Evolutionary conservation across 2,329 filamentous ascomycete genomes (phyloP).

Genomic region (Fusarium dimerum): DNA sequence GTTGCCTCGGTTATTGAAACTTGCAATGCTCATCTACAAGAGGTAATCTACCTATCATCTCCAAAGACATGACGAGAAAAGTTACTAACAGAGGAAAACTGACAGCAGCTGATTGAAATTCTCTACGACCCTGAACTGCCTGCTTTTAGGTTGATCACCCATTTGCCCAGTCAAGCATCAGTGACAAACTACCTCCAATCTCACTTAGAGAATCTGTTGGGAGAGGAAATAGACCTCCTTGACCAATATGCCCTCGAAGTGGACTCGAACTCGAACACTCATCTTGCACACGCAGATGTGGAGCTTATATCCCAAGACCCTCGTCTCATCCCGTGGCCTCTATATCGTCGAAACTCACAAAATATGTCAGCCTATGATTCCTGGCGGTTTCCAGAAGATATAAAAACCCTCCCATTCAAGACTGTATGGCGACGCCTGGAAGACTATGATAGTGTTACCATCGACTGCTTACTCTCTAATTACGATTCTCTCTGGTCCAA

Average conservation of each 20-base stretch:
- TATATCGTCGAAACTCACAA: conserved; percentile 1
- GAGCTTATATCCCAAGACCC: conserved; percentile 15
- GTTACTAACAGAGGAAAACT: background rate
- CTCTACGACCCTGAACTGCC: conserved; percentile 38
- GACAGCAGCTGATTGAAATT: conserved; percentile 30
- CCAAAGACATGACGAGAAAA: background rate
- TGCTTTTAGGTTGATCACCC: conserved; percentile 37
- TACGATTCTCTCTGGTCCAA: conserved; percentile 18
- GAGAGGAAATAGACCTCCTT: conserved; percentile 16
- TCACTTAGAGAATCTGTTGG: conserved; percentile 20
- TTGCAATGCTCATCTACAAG: conserved; percentile 3
- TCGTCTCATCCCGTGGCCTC: conserved; percentile 26
- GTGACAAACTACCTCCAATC: conserved; percentile 21
- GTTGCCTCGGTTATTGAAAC: conserved; percentile 28
- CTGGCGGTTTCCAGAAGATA: conserved; percentile 23
- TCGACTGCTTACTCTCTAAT: conserved; percentile 15
- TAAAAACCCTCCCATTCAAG: conserved; percentile 20
- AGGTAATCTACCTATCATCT: conserved; percentile 10
- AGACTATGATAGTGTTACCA: conserved; percentile 1
- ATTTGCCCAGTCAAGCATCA: conserved; percentile 1
- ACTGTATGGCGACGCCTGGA: conserved; percentile 30
- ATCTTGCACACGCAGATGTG: conserved; percentile 17
- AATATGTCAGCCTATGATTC: conserved; percentile 13
- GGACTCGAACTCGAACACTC: background rate
- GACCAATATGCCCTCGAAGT: conserved; percentile 4